These are phyloP conservation scores for Helichrysum umbraculigerum DNA, from an alignment of 129 eudicot genomes.

Conservation along the genomic window DNA sequence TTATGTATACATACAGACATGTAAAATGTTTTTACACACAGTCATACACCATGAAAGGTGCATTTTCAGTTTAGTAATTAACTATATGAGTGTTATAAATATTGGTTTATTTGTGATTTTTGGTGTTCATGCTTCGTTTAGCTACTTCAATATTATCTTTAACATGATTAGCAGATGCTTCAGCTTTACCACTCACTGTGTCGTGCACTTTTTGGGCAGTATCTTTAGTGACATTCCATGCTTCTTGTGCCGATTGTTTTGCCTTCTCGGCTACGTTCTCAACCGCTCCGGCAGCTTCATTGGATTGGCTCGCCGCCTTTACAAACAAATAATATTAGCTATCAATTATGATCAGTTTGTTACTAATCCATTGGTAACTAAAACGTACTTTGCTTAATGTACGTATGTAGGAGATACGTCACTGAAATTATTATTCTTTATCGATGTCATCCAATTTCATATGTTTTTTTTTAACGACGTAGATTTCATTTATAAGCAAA, in stretches of 20 bases:
- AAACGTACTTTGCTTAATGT: no score
- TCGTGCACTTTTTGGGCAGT: slow-evolving; percentile 60
- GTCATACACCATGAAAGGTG: no score
- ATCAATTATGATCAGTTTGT: neutral
- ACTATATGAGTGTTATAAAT: no score
- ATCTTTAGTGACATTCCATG: slow-evolving; percentile 73
- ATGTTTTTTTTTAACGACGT: no score
- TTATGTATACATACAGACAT: no score
- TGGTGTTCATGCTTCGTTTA: slow-evolving; percentile 40
- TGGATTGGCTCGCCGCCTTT: slow-evolving; percentile 46
- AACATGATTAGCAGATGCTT: slow-evolving; percentile 38
- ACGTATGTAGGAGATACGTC: no score
- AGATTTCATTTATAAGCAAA: no score
- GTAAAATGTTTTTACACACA: no score
- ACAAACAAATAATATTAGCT: neutral
- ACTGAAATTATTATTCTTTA: no score
- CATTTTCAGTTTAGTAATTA: no score
- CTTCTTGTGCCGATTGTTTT: slow-evolving; percentile 59
- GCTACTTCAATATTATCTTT: slow-evolving; percentile 41
- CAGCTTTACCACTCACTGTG: slow-evolving; percentile 52
- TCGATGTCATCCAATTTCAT: no score
- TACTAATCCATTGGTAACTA: no score
- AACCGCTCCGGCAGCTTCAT: slow-evolving; percentile 39
- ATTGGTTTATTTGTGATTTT: neutral
- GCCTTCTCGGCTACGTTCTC: slow-evolving; percentile 54